Conservation (phyloP, 2,329 filamentous ascomycete genomes). For the Trichoderma sp. region DNA sequence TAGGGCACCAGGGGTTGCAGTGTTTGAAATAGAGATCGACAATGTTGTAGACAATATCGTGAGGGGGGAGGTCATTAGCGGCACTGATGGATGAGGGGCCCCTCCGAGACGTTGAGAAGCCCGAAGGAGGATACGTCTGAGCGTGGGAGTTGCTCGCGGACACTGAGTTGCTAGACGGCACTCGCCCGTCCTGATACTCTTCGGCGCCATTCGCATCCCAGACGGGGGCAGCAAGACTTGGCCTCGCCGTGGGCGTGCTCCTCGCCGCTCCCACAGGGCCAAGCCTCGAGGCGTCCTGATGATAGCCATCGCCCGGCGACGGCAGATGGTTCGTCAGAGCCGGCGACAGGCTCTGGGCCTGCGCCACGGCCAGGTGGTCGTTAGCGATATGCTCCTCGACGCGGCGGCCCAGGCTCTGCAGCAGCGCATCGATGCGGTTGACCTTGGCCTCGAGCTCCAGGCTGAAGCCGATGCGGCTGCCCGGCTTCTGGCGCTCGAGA, state of each 20-base stretch:
- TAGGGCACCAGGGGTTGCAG: slow-evolving; percentile 60
- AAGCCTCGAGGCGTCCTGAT: slow-evolving; percentile 12
- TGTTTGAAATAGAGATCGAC: slow-evolving; percentile 66
- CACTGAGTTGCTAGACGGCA: background rate
- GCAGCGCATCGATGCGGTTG: slow-evolving; percentile 53
- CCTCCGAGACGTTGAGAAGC: slow-evolving; percentile 20
- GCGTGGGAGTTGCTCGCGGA: slow-evolving; percentile 4
- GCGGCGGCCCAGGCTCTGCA: slow-evolving; percentile 46
- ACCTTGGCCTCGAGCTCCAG: slow-evolving; percentile 60
- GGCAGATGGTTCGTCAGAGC: slow-evolving; percentile 42
- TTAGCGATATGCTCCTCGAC: slow-evolving; percentile 46
- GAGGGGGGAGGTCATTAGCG: slow-evolving; percentile 56
- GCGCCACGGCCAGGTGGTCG: slow-evolving; percentile 33
- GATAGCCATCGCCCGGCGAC: slow-evolving; percentile 35
- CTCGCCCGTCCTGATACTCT: slow-evolving; percentile 9
- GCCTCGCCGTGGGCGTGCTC: slow-evolving; percentile 16
- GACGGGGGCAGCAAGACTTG: slow-evolving; percentile 14
- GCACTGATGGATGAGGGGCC: slow-evolving; percentile 38
- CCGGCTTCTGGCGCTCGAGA: slow-evolving; percentile 70
- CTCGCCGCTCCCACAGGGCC: slow-evolving; percentile 18
- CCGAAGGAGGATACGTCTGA: slow-evolving; percentile 16
- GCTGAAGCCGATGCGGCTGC: slow-evolving; percentile 62
- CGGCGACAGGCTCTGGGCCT: slow-evolving; percentile 34
- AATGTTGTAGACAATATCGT: slow-evolving; percentile 60
- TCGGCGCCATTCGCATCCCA: slow-evolving; percentile 15